Percentiles rank a stretch among this genome's conserved stretches.
Evolutionary conservation across 2,329 filamentous ascomycete species (phyloP).

Genomic region (Ophiostoma tasmaniense): DNA sequence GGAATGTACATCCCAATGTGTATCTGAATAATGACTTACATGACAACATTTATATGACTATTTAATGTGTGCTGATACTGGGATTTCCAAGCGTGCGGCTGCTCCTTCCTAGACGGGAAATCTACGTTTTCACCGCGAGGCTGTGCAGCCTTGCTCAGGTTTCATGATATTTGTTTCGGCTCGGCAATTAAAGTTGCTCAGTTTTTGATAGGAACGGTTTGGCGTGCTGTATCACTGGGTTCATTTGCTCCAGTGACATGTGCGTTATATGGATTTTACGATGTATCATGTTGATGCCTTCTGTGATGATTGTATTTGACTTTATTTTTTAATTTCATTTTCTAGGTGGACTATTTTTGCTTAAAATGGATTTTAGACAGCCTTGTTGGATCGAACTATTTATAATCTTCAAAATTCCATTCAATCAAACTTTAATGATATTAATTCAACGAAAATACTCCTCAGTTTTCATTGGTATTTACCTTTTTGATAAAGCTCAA

Average conservation of each 20-base stretch:
- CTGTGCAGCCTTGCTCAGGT: not conserved
- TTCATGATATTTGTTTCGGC: not conserved
- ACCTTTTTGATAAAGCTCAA: too few species aligned
- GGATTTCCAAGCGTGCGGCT: not conserved
- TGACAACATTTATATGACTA: not conserved
- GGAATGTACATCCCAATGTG: not conserved
- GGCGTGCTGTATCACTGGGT: not conserved
- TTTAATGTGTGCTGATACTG: not conserved
- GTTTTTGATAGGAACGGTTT: too few species aligned
- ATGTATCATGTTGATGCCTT: too few species aligned
- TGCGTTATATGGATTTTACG: not conserved
- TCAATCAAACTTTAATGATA: too few species aligned
- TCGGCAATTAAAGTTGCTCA: not conserved
- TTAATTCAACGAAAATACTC: too few species aligned
- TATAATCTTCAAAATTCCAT: too few species aligned
- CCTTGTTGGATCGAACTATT: too few species aligned
- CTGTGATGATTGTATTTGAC: too few species aligned
- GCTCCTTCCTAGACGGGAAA: not conserved
- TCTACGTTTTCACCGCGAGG: not conserved
- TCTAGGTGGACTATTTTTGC: too few species aligned
- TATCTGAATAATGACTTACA: not conserved
- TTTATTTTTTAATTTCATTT: too few species aligned
- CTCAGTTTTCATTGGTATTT: too few species aligned
- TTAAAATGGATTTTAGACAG: too few species aligned
- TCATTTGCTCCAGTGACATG: not conserved